These are phyloP conservation scores for Bruguiera parviflora DNA, from an alignment of 345 rosid genomes.

Conservation along the genomic window DNA sequence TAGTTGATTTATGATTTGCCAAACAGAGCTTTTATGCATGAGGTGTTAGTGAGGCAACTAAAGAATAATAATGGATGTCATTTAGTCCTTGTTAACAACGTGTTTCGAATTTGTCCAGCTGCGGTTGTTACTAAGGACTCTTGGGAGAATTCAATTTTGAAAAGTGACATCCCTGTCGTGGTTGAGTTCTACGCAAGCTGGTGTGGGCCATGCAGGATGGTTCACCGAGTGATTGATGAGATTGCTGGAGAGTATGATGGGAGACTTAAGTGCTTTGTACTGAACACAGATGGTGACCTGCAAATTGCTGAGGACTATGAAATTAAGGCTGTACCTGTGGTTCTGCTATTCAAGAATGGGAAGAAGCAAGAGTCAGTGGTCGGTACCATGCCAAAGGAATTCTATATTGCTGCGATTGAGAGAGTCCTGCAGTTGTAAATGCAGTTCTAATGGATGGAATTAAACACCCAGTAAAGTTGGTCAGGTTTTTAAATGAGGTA, in stretches of 20 bases:
- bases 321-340: constrained; percentile 88
- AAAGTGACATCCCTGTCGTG: constrained; percentile 65
- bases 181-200: constrained; percentile 91
- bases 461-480: background rate
- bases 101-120: constrained; percentile 45
- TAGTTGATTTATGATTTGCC: constrained; percentile 12
- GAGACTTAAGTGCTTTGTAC: constrained; percentile 59
- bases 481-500: background rate
- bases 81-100: constrained; percentile 12
- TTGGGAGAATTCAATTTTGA: constrained; percentile 61
- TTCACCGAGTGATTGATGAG: constrained; percentile 66
- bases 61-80: background rate
- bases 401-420: constrained; percentile 81
- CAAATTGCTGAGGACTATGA: constrained; percentile 69
- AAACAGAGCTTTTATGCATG: background rate
- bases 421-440: constrained; percentile 62
- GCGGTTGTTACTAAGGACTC: constrained; percentile 50
- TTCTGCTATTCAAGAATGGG: constrained; percentile 81
- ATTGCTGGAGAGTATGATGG: constrained; percentile 76
- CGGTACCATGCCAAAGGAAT: constrained; percentile 97
- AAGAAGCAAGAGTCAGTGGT: constrained; percentile 65
- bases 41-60: background rate
- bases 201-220: constrained; percentile 63
- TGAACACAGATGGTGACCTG: constrained; percentile 68
- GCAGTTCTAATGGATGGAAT: background rate